Conservation (phyloP, 2,329 filamentous ascomycete species). For the Scedosporium apiospermum region DNA sequence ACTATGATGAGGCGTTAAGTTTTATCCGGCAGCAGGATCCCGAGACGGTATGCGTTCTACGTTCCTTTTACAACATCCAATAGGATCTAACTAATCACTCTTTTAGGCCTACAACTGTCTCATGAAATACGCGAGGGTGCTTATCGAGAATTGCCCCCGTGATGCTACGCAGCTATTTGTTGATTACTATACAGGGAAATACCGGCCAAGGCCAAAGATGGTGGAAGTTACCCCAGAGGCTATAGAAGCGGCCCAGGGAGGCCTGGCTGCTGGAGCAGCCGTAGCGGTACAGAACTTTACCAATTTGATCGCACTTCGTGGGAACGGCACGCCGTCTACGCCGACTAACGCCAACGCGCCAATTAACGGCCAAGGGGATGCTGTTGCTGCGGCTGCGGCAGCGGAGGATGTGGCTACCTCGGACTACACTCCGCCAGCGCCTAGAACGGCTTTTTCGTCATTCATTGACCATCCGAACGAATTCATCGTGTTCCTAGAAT, state of each 20-base stretch:
- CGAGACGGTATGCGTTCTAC: slow-evolving; percentile 49
- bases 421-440: slow-evolving; percentile 70
- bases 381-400: slow-evolving; percentile 22
- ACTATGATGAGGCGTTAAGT: slow-evolving; percentile 76
- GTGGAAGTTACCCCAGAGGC: not conserved
- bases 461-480: slow-evolving; percentile 91
- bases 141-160: slow-evolving; percentile 76
- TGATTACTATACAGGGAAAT: slow-evolving; percentile 86
- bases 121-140: slow-evolving; percentile 88
- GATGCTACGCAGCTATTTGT: slow-evolving; percentile 84
- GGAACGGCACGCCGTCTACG: no score
- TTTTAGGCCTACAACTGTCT: slow-evolving; percentile 71
- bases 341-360: no score
- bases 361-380: no score
- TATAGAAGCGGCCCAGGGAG: slow-evolving; percentile 7
- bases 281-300: slow-evolving; percentile 80
- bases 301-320: slow-evolving; percentile 61
- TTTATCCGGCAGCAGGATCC: slow-evolving; percentile 88
- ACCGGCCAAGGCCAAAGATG: slow-evolving; percentile 53
- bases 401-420: slow-evolving; percentile 33
- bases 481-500: slow-evolving; percentile 88
- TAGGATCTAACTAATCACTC: no score
- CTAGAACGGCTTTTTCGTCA: slow-evolving; percentile 84
- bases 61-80: fast-evolving
- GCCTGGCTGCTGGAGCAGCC: slow-evolving; percentile 43